Conservation (phyloP, 1,284 basidiomycete genomes). For the Moesziomyces globuligerus region DNA sequence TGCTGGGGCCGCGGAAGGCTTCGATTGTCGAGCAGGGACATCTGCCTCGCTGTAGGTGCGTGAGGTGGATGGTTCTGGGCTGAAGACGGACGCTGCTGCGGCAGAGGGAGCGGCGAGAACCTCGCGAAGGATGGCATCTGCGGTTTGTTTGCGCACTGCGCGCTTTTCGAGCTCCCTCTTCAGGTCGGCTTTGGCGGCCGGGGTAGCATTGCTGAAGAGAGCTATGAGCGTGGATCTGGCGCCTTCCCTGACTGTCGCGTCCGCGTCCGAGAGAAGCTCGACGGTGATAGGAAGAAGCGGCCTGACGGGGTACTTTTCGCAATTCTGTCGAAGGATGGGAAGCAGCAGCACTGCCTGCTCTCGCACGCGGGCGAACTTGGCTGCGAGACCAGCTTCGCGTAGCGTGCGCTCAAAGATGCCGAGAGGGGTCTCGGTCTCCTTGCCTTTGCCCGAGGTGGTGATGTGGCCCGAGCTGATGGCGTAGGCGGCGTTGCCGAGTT, state of each 20-base stretch:
- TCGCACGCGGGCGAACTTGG: constrained; percentile 72
- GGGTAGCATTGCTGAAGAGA: constrained; percentile 82
- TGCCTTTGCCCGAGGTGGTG: constrained; percentile 72
- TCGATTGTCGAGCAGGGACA: constrained; percentile 4
- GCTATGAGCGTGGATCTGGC: constrained; percentile 82
- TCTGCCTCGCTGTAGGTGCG: constrained; percentile 15
- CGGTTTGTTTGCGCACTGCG: constrained; percentile 76
- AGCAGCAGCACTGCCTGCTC: constrained; percentile 68
- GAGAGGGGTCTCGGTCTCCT: constrained; percentile 79
- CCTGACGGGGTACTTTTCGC: constrained; percentile 77
- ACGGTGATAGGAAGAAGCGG: constrained; percentile 84
- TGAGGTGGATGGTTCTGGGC: constrained; percentile 10
- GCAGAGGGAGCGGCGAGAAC: constrained; percentile 63
- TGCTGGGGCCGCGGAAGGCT: neutral
- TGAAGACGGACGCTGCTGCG: constrained; percentile 6
- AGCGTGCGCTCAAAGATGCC: constrained; percentile 79
- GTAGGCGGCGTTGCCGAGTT: constrained; percentile 78
- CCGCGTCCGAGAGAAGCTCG: constrained; percentile 86
- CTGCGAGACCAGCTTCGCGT: constrained; percentile 80
- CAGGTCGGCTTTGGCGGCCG: constrained; percentile 87
- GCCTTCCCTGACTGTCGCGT: constrained; percentile 86
- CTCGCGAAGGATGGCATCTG: constrained; percentile 69
- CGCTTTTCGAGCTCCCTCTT: constrained; percentile 82
- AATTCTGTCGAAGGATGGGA: constrained; percentile 35
- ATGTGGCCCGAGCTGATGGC: constrained; percentile 69